Evolutionary conservation across 352 stramenopile species (phyloP).

Genomic region (Phytophthora pinifolia): DNA sequence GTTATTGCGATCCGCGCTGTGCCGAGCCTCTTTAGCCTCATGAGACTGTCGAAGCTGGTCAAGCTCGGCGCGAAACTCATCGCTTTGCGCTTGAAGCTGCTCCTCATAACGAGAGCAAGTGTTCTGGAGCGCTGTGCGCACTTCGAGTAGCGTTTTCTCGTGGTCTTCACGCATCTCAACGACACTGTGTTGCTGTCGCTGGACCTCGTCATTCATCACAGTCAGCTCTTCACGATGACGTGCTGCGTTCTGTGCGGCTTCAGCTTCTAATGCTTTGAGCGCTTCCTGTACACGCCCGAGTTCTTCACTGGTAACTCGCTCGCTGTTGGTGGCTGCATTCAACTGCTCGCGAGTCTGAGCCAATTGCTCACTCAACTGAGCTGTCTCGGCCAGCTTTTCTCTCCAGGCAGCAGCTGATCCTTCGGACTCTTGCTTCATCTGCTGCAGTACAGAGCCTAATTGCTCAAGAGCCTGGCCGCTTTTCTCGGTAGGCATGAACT

Average conservation of each 20-base stretch:
- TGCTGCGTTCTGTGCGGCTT: conserved; percentile 31
- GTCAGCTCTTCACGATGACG: conserved; percentile 52
- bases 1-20: conserved; percentile 6
- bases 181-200: conserved; percentile 35
- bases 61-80: conserved; percentile 13
- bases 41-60: conserved; percentile 12
- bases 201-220: conserved; percentile 65
- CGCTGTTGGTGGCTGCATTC: conserved; percentile 30
- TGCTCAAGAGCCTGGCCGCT: conserved; percentile 69
- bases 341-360: conserved; percentile 40
- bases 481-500: conserved; percentile 38
- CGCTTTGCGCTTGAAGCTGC: conserved; percentile 27
- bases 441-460: conserved; percentile 63
- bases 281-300: conserved; percentile 38
- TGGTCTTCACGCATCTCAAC: conserved; percentile 43
- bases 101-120: conserved; percentile 20
- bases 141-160: conserved; percentile 30
- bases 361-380: conserved; percentile 46
- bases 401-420: conserved; percentile 57
- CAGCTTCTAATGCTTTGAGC: conserved; percentile 33
- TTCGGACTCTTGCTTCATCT: conserved; percentile 77
- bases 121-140: conserved; percentile 34
- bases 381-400: conserved; percentile 59
- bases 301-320: conserved; percentile 35
- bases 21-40: conserved; percentile 12